phyloP scores from a whole-genome alignment of 2,329 filamentous ascomycete species.

The Pseudohalonectria lignicola region DNA sequence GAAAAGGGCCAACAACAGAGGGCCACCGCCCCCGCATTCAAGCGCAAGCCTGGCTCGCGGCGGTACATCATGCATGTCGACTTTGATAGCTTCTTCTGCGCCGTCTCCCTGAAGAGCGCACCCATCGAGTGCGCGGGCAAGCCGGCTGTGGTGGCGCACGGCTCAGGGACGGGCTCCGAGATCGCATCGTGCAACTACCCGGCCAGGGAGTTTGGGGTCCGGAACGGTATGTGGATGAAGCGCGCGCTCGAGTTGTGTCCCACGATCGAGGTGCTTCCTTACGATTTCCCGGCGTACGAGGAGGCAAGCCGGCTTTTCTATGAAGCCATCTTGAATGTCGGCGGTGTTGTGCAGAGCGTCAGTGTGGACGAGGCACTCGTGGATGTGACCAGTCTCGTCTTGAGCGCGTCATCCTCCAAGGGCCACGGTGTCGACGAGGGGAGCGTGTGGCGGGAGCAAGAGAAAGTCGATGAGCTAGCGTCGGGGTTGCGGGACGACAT shows the following conservation, averaged over 20 bases:
- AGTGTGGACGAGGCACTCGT: conserved; percentile 93
- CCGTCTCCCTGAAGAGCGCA: conserved; percentile 70
- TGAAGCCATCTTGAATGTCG: conserved; percentile 65
- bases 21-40: conserved; percentile 27
- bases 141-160: conserved; percentile 82
- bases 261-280: conserved; percentile 79
- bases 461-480: conserved; percentile 64
- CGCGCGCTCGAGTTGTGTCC: conserved; percentile 73
- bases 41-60: conserved; percentile 50
- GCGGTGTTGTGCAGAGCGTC: conserved; percentile 84
- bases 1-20: conserved; percentile 45
- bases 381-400: conserved; percentile 65
- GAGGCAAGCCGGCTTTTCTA: conserved; percentile 85
- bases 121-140: conserved; percentile 68
- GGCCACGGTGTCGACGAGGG: conserved; percentile 55
- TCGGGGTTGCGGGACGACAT: conserved; percentile 55
- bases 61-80: conserved; percentile 91
- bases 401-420: conserved; percentile 53
- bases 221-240: conserved; percentile 99
- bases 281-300: conserved; percentile 93
- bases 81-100: conserved; percentile 97
- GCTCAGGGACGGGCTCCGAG: conserved; percentile 74
- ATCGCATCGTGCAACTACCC: conserved; percentile 97
- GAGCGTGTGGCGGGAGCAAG: conserved; percentile 66
- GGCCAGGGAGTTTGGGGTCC: conserved; percentile 74